Base-by-base conservation (phyloP, 1,284 basidiomycete genomes). In the Leccinum olivaceoglutinosum region DNA sequence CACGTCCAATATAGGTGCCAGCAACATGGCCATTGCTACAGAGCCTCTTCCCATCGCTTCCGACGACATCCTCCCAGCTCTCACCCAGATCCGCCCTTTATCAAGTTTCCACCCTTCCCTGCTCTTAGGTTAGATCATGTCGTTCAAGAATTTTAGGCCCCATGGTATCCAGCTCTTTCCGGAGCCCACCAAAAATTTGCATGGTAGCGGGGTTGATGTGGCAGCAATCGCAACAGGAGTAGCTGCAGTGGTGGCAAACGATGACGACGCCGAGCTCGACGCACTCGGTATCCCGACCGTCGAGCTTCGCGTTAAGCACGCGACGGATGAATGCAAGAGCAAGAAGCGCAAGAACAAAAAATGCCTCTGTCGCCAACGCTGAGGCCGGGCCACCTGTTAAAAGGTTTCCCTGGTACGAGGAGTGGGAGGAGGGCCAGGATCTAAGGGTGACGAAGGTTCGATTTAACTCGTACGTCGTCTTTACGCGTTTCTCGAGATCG, bases 201-300 rank as follows among this genome's bases (percentile, higher is more conserved):
- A 54, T 25, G 53, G 53, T 29, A 54, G 67, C 7, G 21, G 21
- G 21, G 21, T 21, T 21, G 76, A 74, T 9, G 73, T 67, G 3
- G 71, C 73, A 9, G 2, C 53, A 5, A 16, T 8, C 14, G 39
- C 39, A 41, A 14, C 39, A 41, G 39, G 39, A 21, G 14, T 1
- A 34, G 32, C 11, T 34, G 14, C 12, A 11, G 32, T 2, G 16
- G 1, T 16, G 5, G 55, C 10, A 8, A n/a, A 56, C 10, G 76
- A 79, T 16, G 77, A 79, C n/a, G 78, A 78, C 18, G 70, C 74
- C 32, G 85, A 87, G 68, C 65, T 79, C 62, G 90, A 92, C 68
- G 86, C 81, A 0, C 75, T 82, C 11, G 87, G 86, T 7, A 83
- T 89, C 59, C 85, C 85, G 0, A 92, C 89, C 4, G 78, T 89